Evolutionary conservation across 2,329 filamentous ascomycete genomes (phyloP), one percentile per base, ranked within the genome.

Genomic region (Pseudogymnoascus sp.): DNA sequence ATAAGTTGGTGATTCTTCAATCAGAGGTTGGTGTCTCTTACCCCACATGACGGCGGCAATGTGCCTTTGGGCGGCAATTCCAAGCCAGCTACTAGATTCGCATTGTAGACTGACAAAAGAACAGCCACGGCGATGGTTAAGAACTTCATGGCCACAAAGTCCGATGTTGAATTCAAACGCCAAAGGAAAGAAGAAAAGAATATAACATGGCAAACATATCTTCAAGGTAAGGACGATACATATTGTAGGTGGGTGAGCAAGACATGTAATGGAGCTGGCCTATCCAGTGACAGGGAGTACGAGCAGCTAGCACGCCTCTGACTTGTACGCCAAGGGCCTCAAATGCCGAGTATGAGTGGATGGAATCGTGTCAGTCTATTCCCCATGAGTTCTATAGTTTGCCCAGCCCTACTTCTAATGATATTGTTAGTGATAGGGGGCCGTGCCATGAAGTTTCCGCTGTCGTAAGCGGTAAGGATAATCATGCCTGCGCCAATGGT

Each of bases 131-230:
- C 47, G 5, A 54, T 26, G 26, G 47, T 54, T 54, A 54, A 8
- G 15, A 54, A 9, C 47, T 17, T 54, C 47, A 54, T 54, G 26
- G n/a, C 47, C 47, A 17, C 47, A 8, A 54, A 54, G 26, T 54
- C 47, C 26, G 47, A 17, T 54, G 47, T 54, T 33, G 26, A 54
- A 33, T 54, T 54, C 47, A 54, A 54, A 54, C 47, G 47, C 47
- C 47, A 54, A 54, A 33, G 26, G 29, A 50, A 50, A 50, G 47
- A 33, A 54, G 29, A 33, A 54, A 33, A 21, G 26, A 33, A 54
- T 54, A 17, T 11, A 33, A 54, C 47, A 54, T 33, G 8, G 47
- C 47, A 54, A 15, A 33, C 26, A 50, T 54, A 17, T 54, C 21
- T 26, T 2, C n/a, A 33, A 54, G 29, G n/a, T 33, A 54, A 15